Conservation (phyloP, 345 rosid genomes). For the Eucalyptus guilfoylei region DNA sequence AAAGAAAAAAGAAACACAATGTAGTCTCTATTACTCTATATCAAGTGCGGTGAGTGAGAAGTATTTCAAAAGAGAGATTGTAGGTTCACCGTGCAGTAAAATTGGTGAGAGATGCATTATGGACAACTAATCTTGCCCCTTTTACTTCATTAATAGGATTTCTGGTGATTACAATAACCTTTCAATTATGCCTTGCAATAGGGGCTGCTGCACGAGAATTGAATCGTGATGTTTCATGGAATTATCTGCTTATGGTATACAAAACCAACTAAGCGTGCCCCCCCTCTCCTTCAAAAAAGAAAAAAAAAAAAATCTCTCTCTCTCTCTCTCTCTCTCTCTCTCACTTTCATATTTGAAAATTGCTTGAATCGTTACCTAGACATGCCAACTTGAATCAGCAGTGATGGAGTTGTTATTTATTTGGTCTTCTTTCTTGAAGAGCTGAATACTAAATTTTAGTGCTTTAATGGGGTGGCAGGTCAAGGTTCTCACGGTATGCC, state of each 20-base stretch:
- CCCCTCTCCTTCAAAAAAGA: not conserved
- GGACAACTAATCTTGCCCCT: not conserved
- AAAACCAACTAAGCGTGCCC: not conserved
- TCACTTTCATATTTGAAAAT: not conserved
- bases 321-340: not conserved
- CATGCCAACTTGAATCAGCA: not conserved
- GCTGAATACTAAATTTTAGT: not conserved
- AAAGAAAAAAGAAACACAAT: not conserved
- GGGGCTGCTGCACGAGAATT: not conserved
- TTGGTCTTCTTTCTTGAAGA: not conserved
- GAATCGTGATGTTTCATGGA: not conserved
- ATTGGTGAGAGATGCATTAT: not conserved
- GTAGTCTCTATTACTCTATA: not conserved
- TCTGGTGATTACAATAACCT: not conserved
- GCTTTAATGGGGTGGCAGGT: conserved; percentile 25
- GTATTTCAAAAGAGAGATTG: not conserved
- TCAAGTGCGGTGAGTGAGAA: not conserved
- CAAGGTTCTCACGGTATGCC: conserved; percentile 74
- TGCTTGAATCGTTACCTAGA: not conserved
- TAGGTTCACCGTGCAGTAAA: not conserved
- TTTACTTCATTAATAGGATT: not conserved
- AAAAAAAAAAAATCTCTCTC: not conserved
- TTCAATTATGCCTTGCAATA: not conserved
- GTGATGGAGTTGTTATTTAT: not conserved
- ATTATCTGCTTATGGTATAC: not conserved